These are phyloP conservation scores for Penicillium herquei DNA, from an alignment of 495 filamentous ascomycete species.

Conservation along the genomic window DNA sequence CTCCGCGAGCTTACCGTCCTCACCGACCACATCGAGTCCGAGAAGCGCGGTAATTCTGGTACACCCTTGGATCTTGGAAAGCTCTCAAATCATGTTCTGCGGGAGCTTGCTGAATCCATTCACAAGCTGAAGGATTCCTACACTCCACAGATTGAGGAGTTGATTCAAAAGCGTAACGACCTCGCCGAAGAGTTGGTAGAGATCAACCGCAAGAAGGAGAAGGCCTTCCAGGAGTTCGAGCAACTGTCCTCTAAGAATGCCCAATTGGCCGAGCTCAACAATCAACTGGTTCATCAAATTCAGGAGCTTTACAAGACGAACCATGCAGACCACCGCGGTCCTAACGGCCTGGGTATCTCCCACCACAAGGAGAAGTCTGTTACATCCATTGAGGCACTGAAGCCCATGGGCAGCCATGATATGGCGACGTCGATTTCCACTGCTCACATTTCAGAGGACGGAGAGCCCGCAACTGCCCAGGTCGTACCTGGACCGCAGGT, in stretches of 20 bases:
- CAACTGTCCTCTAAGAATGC: conserved; percentile 90
- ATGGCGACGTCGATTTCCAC: conserved; percentile 51
- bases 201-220: conserved; percentile 79
- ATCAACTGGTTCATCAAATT: conserved; percentile 89
- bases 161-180: conserved; percentile 79
- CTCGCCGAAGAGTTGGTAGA: conserved; percentile 77
- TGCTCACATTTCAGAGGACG: conserved; percentile 62
- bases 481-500: conserved; percentile 80
- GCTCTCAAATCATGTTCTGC: conserved; percentile 79
- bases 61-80: conserved; percentile 70
- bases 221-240: conserved; percentile 92
- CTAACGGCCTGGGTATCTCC: conserved; percentile 82
- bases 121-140: conserved; percentile 81
- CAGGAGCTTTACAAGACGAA: conserved; percentile 88
- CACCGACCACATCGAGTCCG: conserved; percentile 70
- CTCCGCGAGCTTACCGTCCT: conserved; percentile 87
- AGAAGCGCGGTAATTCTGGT: conserved; percentile 58
- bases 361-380: conserved; percentile 71
- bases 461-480: conserved; percentile 64
- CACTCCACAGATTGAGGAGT: conserved; percentile 73
- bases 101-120: conserved; percentile 83
- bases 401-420: conserved; percentile 45
- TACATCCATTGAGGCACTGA: conserved; percentile 58
- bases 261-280: conserved; percentile 90
- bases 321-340: conserved; percentile 53